A percentile compares a stretch with the other conserved stretches of the same genome.
phyloP scores from a whole-genome alignment of 768 basidiomycete species.

The Lactarius hengduanensis region DNA sequence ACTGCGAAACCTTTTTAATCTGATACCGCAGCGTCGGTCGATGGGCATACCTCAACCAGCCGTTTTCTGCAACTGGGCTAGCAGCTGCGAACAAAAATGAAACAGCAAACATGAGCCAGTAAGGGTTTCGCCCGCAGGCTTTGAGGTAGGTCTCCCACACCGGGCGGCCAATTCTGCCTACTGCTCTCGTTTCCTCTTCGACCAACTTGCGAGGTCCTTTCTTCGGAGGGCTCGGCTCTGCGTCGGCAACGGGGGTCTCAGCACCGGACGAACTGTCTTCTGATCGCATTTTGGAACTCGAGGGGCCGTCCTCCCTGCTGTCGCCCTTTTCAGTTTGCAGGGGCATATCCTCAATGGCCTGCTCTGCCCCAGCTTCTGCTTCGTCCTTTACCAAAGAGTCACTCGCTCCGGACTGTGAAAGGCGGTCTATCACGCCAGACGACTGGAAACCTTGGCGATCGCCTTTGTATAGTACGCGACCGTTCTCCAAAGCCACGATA shows the following conservation, averaged over 20 bases:
- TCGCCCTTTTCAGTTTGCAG: constrained; percentile 21
- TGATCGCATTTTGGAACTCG: constrained; percentile 27
- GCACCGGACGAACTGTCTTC: constrained; percentile 46
- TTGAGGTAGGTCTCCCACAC: constrained; percentile 49
- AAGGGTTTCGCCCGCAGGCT: constrained; percentile 39
- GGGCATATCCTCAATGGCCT: constrained; percentile 29
- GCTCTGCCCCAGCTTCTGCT: constrained; percentile 42
- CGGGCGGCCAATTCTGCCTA: constrained; percentile 45
- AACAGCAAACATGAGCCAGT: constrained; percentile 42
- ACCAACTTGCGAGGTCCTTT: constrained; percentile 77
- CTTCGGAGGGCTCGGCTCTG: constrained; percentile 36
- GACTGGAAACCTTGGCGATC: constrained; percentile 57
- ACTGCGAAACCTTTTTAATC: constrained; percentile 25
- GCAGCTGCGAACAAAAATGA: constrained; percentile 40
- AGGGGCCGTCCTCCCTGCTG: constrained; percentile 38
- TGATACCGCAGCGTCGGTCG: constrained; percentile 14
- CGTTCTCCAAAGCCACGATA: constrained; percentile 81
- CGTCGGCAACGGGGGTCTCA: constrained; percentile 39
- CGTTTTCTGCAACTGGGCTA: constrained; percentile 48
- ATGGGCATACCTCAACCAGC: constrained; percentile 39
- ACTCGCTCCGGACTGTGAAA: constrained; percentile 58
- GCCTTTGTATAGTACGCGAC: constrained; percentile 75
- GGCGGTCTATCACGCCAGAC: constrained; percentile 63
- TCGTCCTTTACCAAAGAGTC: constrained; percentile 34
- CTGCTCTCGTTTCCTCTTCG: constrained; percentile 59